These are phyloP conservation scores for Syzygium syzygioides DNA, from an alignment of 441 rosid genomes.

Conservation along the genomic window DNA sequence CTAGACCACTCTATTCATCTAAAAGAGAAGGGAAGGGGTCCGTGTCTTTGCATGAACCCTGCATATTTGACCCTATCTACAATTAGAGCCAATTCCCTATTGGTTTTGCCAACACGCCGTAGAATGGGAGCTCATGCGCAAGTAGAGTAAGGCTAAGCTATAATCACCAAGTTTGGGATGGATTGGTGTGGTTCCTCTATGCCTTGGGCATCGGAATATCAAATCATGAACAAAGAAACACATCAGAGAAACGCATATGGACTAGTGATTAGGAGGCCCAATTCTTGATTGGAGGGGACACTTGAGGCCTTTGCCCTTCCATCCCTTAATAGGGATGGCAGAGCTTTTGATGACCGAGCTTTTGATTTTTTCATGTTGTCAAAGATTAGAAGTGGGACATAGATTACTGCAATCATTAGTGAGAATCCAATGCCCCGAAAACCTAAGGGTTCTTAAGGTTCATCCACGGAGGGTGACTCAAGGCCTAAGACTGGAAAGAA, in stretches of 20 bases:
- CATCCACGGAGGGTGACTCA: neutral
- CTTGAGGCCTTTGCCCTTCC: neutral
- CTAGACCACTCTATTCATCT: neutral
- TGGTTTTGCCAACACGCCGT: neutral
- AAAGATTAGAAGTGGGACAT: neutral
- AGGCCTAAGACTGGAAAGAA: neutral
- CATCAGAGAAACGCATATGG: neutral
- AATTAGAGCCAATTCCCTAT: neutral
- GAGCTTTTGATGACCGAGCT: neutral
- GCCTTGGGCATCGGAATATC: neutral
- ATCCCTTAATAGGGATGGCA: neutral
- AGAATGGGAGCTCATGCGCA: neutral
- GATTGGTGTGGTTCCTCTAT: neutral
- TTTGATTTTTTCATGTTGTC: neutral
- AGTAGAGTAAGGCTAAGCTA: neutral
- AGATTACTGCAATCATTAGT: neutral
- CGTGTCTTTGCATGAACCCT: neutral
- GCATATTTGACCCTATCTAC: neutral
- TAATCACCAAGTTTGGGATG: neutral
- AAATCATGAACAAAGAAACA: neutral
- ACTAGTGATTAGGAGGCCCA: neutral
- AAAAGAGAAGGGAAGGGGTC: neutral
- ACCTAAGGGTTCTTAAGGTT: neutral
- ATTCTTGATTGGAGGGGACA: neutral
- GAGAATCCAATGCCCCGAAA: neutral